Conservation (phyloP, 257 asterid genomes). For the Thymus quinquecostatus region DNA sequence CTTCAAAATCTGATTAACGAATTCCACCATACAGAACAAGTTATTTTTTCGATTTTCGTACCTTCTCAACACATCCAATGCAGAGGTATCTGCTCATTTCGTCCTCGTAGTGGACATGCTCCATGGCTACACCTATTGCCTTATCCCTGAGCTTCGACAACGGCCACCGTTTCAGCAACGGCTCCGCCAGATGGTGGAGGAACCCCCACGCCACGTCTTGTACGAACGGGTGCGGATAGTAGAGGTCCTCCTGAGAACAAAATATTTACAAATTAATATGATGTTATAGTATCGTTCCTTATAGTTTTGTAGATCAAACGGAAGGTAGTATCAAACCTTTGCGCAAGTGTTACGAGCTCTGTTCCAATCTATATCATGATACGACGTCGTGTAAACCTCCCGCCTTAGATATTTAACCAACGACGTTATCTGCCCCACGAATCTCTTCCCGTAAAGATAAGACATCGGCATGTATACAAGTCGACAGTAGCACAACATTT, state of each 20-base stretch:
- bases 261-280: too few species aligned
- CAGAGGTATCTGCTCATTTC: slow-evolving; percentile 51
- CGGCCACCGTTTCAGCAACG: slow-evolving; percentile 52
- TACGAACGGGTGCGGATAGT: slow-evolving; percentile 56
- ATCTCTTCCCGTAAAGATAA: slow-evolving; percentile 60
- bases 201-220: slow-evolving; percentile 63
- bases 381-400: slow-evolving; percentile 47
- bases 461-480: slow-evolving; percentile 70
- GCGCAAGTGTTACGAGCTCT: slow-evolving; percentile 53
- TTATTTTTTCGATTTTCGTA: too few species aligned
- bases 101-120: slow-evolving; percentile 62
- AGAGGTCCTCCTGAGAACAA: slow-evolving; percentile 50
- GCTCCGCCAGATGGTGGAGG: slow-evolving; percentile 49
- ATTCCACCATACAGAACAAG: too few species aligned
- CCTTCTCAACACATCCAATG: slow-evolving; percentile 60
- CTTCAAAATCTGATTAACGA: too few species aligned
- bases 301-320: too few species aligned
- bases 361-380: slow-evolving; percentile 51
- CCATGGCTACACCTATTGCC: slow-evolving; percentile 47
- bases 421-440: slow-evolving; percentile 47
- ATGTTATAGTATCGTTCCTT: too few species aligned
- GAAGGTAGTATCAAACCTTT: slow-evolving; percentile 35
- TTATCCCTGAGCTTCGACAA: slow-evolving; percentile 47
- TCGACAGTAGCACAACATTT: slow-evolving; percentile 55
- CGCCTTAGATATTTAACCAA: slow-evolving; percentile 31